These are phyloP conservation scores for Talaromyces proteolyticus DNA, from an alignment of 495 filamentous ascomycete genomes.

Conservation along the genomic window DNA sequence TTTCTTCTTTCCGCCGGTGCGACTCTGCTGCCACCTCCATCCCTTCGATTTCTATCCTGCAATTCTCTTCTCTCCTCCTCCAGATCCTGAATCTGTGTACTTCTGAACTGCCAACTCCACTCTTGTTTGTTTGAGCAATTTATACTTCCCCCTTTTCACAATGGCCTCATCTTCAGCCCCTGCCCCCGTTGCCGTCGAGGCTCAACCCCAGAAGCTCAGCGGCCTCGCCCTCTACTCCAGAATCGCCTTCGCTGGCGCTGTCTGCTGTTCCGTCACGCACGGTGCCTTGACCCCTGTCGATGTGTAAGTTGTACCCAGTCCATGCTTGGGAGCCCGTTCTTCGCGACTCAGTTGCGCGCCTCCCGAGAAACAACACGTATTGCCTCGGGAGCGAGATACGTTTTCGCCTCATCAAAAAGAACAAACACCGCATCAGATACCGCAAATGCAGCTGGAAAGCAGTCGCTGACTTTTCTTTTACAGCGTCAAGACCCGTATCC, in stretches of 20 bases:
- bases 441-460: too few relatives aligned
- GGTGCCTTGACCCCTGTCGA: conserved; percentile 89
- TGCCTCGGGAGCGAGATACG: too few relatives aligned
- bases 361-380: background rate
- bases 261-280: conserved; percentile 94
- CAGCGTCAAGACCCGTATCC: conserved; percentile 93
- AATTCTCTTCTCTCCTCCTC: conserved; percentile 11
- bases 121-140: conserved; percentile 11
- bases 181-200: conserved; percentile 26
- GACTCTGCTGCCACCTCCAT: conserved; percentile 14
- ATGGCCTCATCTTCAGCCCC: conserved; percentile 39
- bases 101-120: conserved; percentile 5
- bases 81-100: conserved; percentile 11
- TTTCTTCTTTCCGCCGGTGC: too few relatives aligned
- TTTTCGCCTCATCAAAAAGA: too few relatives aligned
- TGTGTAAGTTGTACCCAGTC: conserved; percentile 65
- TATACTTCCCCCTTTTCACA: conserved; percentile 14
- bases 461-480: conserved; percentile 3
- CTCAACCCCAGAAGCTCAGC: conserved; percentile 40
- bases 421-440: too few relatives aligned
- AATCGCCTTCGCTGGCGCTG: conserved; percentile 88
- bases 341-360: background rate
- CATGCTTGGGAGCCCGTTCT: background rate
- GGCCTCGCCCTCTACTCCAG: conserved; percentile 63
- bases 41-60: conserved; percentile 13